Conservation (phyloP, 768 basidiomycete genomes). For the Lactarius pseudohatsudake region DNA sequence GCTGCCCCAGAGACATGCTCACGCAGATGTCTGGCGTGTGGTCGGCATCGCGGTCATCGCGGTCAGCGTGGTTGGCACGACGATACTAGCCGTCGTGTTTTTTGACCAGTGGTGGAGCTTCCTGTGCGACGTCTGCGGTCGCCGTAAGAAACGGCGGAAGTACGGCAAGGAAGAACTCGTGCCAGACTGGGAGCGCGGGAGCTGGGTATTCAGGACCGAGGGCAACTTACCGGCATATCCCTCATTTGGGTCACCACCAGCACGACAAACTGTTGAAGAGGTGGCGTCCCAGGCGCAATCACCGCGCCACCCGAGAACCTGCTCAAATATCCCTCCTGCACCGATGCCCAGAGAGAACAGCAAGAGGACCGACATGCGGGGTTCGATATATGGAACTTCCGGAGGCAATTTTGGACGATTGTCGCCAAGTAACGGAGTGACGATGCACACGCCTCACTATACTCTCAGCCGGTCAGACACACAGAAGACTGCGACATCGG, state of each 20-base stretch:
- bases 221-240: constrained; percentile 35
- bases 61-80: constrained; percentile 55
- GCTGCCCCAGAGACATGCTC: constrained; percentile 16
- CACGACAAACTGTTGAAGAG: constrained; percentile 15
- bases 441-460: constrained; percentile 9
- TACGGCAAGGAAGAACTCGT: constrained; percentile 53
- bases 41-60: constrained; percentile 65
- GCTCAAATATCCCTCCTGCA: background rate
- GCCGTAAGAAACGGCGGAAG: constrained; percentile 33
- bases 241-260: constrained; percentile 32
- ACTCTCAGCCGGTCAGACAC: constrained; percentile 10
- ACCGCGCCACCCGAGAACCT: background rate
- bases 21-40: constrained; percentile 55
- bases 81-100: constrained; percentile 59
- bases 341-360: background rate
- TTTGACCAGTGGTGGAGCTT: constrained; percentile 74
- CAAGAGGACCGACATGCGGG: background rate
- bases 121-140: constrained; percentile 49
- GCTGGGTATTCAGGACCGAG: constrained; percentile 49
- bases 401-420: background rate
- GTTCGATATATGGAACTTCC: background rate
- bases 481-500: constrained; percentile 1
- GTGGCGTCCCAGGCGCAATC: constrained; percentile 1
- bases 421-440: constrained; percentile 4
- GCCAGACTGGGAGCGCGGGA: constrained; percentile 61